Evolutionary conservation across 139 green algal genomes (phyloP), one percentile per base, ranked within the genome.

Genomic region (Choricystis sp.): DNA sequence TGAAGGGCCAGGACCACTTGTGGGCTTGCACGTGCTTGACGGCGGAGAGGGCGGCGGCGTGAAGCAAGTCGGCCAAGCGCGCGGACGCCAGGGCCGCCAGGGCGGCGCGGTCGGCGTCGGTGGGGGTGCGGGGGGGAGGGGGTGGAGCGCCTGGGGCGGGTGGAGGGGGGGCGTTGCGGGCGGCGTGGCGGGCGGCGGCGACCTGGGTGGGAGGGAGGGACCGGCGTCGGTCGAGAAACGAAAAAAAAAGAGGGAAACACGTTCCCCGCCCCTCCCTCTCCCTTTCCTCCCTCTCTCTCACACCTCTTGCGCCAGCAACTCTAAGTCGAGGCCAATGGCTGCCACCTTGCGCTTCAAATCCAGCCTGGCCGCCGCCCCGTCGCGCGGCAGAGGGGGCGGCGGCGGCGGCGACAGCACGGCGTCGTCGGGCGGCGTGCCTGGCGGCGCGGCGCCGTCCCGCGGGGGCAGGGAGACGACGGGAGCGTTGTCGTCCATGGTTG

Each of bases 1-100:
- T 82, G 77, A 96, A 96, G 3, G 83, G 81, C 65, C 73, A 94
- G 3, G 86, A 81, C 73, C 75, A 95, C 80, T 86, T 81, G 68
- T 70, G 23, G 20, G 49, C 14, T 9, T 22, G 14, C 2, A 26
- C 56, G 29, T n/a, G 30, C 14, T 4, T 5, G 56, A 59, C 56
- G n/a, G 56, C 56, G n/a, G 56, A 14, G n/a, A 26, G n/a, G 56
- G 56, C 56, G 22, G 9, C 16, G n/a, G 16, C 24, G 9, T 31
- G 57, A 14, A 61, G 23, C 57, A 31, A 19, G n/a, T 25, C 56
- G n/a, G 56, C 56, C 22, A 19, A 14, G 4, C n/a, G 56, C 14
- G 16, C 16, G 16, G 19, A 4, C 56, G 56, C 56, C 4, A 19
- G 9, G 40, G 9, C 40, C 40, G 19, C 56, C 56, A 29, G 56